Evolutionary conservation across 805 yeast species (phyloP).

Genomic region (Hanseniaspora lachancei): DNA sequence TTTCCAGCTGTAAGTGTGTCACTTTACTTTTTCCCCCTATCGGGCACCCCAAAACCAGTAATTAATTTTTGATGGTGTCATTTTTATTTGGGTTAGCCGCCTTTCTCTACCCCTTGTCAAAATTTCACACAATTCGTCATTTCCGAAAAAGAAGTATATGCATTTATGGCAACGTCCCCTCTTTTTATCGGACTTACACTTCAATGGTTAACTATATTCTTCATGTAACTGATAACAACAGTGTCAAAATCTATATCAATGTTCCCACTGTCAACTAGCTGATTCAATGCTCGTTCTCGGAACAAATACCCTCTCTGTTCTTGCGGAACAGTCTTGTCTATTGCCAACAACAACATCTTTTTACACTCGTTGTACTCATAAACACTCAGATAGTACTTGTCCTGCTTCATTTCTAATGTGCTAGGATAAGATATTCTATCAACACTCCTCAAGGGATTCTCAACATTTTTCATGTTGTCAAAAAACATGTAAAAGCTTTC

Average conservation of each 20-base stretch:
- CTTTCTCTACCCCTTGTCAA: too few species aligned
- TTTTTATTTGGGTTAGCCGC: too few species aligned
- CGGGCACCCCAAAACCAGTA: neutral
- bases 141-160: too few species aligned
- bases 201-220: neutral
- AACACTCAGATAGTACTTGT: neutral
- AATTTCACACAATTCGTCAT: too few species aligned
- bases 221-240: neutral
- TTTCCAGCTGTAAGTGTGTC: neutral
- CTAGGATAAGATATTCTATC: conserved; percentile 10
- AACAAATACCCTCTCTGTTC: conserved; percentile 1
- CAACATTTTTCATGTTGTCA: conserved; percentile 11
- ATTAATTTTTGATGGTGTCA: too few species aligned
- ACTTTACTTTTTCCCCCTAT: neutral
- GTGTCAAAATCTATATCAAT: neutral
- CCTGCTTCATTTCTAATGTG: conserved; percentile 4
- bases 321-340: neutral
- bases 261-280: neutral
- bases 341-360: neutral
- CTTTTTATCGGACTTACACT: neutral
- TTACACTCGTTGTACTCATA: neutral
- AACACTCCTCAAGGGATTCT: conserved; percentile 1
- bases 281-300: neutral
- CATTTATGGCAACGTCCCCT: too few species aligned
- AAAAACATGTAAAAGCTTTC: conserved; percentile 4